Evolutionary conservation across 345 rosid genomes (phyloP), one percentile per base, ranked within the genome.

Genomic region (Corchorus olitorius): DNA sequence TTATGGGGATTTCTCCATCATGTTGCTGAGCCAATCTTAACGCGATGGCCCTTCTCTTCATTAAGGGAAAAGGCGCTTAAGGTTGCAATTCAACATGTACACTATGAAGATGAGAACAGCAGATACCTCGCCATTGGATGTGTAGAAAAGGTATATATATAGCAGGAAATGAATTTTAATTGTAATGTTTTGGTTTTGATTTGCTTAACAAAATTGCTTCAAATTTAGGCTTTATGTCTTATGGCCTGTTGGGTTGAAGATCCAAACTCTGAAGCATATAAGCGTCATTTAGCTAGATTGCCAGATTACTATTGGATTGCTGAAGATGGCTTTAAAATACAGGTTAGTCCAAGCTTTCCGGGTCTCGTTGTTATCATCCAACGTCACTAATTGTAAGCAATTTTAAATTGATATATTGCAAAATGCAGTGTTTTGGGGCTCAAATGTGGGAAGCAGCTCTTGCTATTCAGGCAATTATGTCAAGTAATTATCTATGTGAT

Each of bases 271-370:
- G 89, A 89, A 8, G 79, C 87, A 7, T 89, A 85, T 61, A 89
- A 86, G 70, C 85, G 80, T 13, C 93, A 91, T 73, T 79, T 91
- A 7, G 91, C 93, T 3, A 81, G 93, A 66, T 72, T 92, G 52
- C 91, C 92, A 0, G 94, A 92, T 69, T 92, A 80, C 73, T 87
- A 82, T 65, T 92, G 94, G 97, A 27, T 27, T 27, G 94, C 94
- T 3, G 91, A 92, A 86, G 97, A 92, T 62, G 93, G 93, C 10
- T 34, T 91, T 79, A 91, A 89, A 81, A 79, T 91, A 83, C 89
- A n/a, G n/a, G n/a, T n/a, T n/a, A n/a, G n/a, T n/a, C n/a, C n/a
- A n/a, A n/a, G n/a, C n/a, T n/a, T n/a, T n/a, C n/a, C n/a, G n/a
- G n/a, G n/a, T n/a, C n/a, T n/a, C n/a, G n/a, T n/a, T n/a, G n/a